phyloP scores from a whole-genome alignment of 2,329 filamentous ascomycete genomes.

The Raffaelea ambrosiae region DNA sequence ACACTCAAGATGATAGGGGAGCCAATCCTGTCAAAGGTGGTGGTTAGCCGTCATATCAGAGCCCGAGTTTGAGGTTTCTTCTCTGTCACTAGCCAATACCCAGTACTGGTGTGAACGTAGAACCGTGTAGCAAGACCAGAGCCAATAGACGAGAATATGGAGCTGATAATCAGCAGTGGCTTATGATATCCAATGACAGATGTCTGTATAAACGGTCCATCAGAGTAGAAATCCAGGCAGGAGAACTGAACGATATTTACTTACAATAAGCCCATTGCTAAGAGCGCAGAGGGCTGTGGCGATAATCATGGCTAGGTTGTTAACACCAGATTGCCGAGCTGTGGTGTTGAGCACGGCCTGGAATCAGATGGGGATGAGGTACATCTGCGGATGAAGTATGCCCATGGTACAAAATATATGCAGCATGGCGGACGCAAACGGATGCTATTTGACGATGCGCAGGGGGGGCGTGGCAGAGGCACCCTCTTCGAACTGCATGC shows the following conservation, averaged over 20 bases:
- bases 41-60: too few relatives aligned
- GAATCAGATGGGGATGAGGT: constrained; percentile 21
- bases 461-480: constrained; percentile 33
- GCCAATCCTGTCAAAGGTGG: constrained; percentile 18
- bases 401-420: constrained; percentile 9
- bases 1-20: constrained; percentile 19
- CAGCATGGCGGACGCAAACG: constrained; percentile 8
- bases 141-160: constrained; percentile 15
- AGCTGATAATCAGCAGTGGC: constrained; percentile 15
- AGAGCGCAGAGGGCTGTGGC: constrained; percentile 7
- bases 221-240: not conserved
- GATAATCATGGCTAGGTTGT: constrained; percentile 10
- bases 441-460: constrained; percentile 28
- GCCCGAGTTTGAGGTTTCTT: not conserved
- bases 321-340: constrained; percentile 19
- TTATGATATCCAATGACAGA: constrained; percentile 19
- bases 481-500: constrained; percentile 25
- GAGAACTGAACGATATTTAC: not conserved
- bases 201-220: not conserved
- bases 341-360: constrained; percentile 17
- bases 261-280: constrained; percentile 10
- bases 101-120: constrained; percentile 13
- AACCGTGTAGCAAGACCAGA: constrained; percentile 15
- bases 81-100: too few relatives aligned
- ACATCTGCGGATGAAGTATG: constrained; percentile 5